Evolutionary conservation across 2,329 filamentous ascomycete species (phyloP).

Genomic region (Calonectria leucothoes): DNA sequence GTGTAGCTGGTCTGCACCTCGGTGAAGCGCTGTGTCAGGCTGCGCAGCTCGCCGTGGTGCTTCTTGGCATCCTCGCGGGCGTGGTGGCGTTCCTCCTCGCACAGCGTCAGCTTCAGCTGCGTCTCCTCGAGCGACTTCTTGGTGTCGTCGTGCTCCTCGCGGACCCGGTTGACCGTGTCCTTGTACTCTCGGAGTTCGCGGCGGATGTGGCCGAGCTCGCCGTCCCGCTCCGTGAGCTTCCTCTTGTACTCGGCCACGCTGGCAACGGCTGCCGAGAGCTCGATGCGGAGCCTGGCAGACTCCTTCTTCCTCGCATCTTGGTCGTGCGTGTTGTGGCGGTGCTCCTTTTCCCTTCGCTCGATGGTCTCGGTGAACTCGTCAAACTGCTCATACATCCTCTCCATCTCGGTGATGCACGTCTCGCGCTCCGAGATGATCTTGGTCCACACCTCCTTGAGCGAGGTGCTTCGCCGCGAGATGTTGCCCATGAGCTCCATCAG

Average conservation of each 20-base stretch:
- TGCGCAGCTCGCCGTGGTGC: not conserved
- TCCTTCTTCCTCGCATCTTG: not conserved
- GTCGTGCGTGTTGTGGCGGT: not conserved
- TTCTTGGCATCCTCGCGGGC: not conserved
- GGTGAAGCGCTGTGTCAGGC: not conserved
- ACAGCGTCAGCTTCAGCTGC: not conserved
- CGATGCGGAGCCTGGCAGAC: not conserved
- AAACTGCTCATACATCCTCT: conserved; percentile 3
- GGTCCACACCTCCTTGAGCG: not conserved
- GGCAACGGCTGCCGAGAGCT: not conserved
- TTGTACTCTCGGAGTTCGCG: conserved; percentile 1
- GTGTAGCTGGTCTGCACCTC: not conserved
- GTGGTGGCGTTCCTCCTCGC: not conserved
- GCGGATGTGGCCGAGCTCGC: not conserved
- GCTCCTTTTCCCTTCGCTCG: not conserved
- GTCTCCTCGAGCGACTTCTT: not conserved
- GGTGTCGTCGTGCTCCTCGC: not conserved
- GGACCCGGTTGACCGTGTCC: not conserved
- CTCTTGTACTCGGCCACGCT: conserved; percentile 1
- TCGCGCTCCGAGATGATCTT: not conserved
- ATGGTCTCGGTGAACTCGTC: not conserved
- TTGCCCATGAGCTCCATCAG: not conserved
- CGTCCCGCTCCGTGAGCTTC: not conserved
- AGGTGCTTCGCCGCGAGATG: not conserved
- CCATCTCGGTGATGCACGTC: not conserved